Evolutionary conservation across 179 eudicot genomes (phyloP), one percentile per base, ranked within the genome.

Genomic region (Amaranthus tricolor): DNA sequence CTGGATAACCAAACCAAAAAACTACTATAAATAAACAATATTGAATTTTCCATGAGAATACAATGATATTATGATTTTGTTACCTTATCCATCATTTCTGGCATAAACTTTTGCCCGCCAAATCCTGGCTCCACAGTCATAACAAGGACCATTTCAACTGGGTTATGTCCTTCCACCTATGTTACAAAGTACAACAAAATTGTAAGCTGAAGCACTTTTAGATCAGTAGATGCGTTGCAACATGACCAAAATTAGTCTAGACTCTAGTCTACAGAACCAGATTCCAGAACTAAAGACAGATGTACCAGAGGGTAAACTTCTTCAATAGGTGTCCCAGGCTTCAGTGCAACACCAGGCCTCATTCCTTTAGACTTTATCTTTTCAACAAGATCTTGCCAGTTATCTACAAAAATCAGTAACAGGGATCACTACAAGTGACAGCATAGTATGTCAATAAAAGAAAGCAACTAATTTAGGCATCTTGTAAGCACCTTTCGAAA

Each of bases 111-210:
- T 80, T 96, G 99, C 68, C 99, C 99, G 75, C 99, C 98, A 82
- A 93, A 95, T 78, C 99, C 97, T 79, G 99, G 99, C 84, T 90
- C 93, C 62, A 95, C 99, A 15, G 97, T 95, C 99, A 95, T 95
- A 21, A 92, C 93, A 76, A 92, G 97, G 70, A 94, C 98, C 97
- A 93, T 74, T 77, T 94, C 98, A 77, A 95, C 98, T 65, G 93
- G 92, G 82, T 85, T 86, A 78, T 83, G 83, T 61, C 81, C 92
- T 69, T 94, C 98, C 77, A 92, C 79, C 98, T 92, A 20, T 24
- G 57, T 62, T 21, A 57, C 66, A 78, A 71, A 81, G 69, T 57
- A 72, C 70, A 24, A 45, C 68, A 62, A 62, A 48, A 70, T 1
- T 56, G 43, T 55, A 45, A 51, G n/a, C 66, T 52, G 9, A 13